Base-by-base conservation (phyloP, 2,329 filamentous ascomycete genomes). In the Diplodia scrobiculata region DNA sequence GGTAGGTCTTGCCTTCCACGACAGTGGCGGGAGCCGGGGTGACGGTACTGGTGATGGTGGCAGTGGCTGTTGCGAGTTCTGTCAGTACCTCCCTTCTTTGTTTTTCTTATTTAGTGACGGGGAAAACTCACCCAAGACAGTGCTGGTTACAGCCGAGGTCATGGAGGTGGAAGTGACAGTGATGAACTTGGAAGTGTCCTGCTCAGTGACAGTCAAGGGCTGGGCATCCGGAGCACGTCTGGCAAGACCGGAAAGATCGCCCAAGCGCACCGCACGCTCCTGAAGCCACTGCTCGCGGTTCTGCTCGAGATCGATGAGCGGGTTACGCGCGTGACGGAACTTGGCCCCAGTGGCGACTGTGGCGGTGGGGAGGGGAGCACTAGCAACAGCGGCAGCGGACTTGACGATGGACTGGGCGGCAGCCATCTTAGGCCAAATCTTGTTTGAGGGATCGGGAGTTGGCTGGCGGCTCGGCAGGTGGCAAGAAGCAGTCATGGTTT, bases 181-280 rank as follows among this genome's bases (percentile, higher is more conserved):
- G 3, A 58, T 29, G 62, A 70, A 78, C 45, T 74, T 55, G 6
- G 68, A 60, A 4, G 75, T 75, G 59, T 73, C 69, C 13, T 71
- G 70, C 2, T 74, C 71, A 5, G 76, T 78, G 25, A 76, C 69
- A 2, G 72, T 72, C 32, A 77, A 68, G 7, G 74, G 75, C 38
- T 74, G 72, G 48, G 70, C 70, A 55, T 80, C 78, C 0, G 77
- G 77, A 59, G 75, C 74, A 47, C 78, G 75, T 55, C 68, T 72
- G n/a, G 71, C 68, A 17, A 72, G 52, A 45, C 52, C 60, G 10
- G 34, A 60, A 29, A 45, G n/a, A 3, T 25, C 55, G 11, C 69
- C 72, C 21, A 76, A 63, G 36, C 74, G 71, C 11, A 69, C 72
- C 51, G 68, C 70, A 10, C 72, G 70, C 50, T 71, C 70, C 19